phyloP scores from a whole-genome alignment of 148 eudicot species.

The Spergularia marina region DNA sequence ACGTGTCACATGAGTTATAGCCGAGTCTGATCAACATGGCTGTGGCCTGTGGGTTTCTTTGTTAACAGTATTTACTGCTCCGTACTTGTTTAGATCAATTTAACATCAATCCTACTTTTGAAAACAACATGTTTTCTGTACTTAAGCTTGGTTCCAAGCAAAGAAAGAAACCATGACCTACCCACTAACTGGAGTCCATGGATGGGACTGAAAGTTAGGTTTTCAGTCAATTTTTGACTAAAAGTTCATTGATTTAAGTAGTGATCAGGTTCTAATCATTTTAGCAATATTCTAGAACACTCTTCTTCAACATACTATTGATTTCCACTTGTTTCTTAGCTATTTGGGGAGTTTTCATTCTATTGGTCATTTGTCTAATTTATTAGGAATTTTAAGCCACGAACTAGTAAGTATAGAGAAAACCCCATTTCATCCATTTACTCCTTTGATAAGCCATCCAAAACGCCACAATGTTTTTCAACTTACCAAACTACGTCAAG shows the following conservation, averaged over 20 bases:
- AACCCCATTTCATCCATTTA: no score
- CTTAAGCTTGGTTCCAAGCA: not conserved
- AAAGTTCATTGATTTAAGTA: not conserved
- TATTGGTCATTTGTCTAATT: not conserved
- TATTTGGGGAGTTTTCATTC: not conserved
- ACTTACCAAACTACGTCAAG: no score
- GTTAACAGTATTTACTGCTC: no score
- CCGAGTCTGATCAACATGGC: no score
- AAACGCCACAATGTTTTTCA: no score
- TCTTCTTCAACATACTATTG: not conserved
- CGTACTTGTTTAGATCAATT: not conserved
- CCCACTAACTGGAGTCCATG: not conserved
- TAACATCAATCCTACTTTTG: not conserved
- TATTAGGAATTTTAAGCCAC: not conserved
- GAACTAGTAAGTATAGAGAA: no score
- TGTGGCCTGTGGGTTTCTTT: no score
- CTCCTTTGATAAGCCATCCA: no score
- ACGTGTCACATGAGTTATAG: no score
- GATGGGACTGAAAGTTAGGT: not conserved
- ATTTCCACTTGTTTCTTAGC: not conserved
- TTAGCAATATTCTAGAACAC: not conserved
- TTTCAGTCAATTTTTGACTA: not conserved
- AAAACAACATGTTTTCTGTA: not conserved
- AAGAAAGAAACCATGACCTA: conserved; percentile 1
- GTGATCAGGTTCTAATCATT: not conserved